Conservation (phyloP, 2,329 filamentous ascomycete species). For the Hirsutella minnesotensis region DNA sequence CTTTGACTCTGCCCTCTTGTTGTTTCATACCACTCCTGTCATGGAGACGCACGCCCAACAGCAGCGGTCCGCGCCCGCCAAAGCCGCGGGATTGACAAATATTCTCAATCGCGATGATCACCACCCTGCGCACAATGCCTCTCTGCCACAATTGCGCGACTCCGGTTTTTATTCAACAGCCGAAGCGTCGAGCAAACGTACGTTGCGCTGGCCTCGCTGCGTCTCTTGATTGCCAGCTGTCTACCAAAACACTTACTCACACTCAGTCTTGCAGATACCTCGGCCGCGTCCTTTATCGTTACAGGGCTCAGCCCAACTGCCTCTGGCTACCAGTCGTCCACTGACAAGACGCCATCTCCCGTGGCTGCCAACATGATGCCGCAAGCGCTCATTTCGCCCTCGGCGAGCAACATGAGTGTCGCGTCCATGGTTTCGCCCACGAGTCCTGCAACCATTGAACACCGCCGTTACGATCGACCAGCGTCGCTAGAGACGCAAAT, state of each 20-base stretch:
- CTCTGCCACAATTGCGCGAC: constrained; percentile 23
- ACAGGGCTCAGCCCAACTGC: constrained; percentile 28
- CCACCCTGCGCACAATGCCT: constrained; percentile 13
- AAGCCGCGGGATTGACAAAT: constrained; percentile 24
- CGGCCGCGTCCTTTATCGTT: constrained; percentile 25
- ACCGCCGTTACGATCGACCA: constrained; percentile 31
- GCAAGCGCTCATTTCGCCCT: constrained; percentile 42
- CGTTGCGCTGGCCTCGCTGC: constrained; percentile 5
- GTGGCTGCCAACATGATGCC: constrained; percentile 38
- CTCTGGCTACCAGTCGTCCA: constrained; percentile 37
- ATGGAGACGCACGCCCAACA: constrained; percentile 11
- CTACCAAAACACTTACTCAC: constrained; percentile 3
- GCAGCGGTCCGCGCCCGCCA: constrained; percentile 10
- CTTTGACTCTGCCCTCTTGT: not conserved
- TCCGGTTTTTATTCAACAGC: constrained; percentile 32
- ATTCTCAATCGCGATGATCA: constrained; percentile 26
- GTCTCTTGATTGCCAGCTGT: constrained; percentile 1
- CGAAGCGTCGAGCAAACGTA: constrained; percentile 32
- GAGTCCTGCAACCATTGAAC: constrained; percentile 29
- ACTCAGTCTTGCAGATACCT: constrained; percentile 18
- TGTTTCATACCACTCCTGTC: not conserved
- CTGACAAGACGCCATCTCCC: constrained; percentile 53
- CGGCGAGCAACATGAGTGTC: constrained; percentile 51
- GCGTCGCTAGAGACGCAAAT: constrained; percentile 22
- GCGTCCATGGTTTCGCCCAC: constrained; percentile 54